Conservation (phyloP, 805 yeast species). For the Pichia membranifaciens region DNA sequence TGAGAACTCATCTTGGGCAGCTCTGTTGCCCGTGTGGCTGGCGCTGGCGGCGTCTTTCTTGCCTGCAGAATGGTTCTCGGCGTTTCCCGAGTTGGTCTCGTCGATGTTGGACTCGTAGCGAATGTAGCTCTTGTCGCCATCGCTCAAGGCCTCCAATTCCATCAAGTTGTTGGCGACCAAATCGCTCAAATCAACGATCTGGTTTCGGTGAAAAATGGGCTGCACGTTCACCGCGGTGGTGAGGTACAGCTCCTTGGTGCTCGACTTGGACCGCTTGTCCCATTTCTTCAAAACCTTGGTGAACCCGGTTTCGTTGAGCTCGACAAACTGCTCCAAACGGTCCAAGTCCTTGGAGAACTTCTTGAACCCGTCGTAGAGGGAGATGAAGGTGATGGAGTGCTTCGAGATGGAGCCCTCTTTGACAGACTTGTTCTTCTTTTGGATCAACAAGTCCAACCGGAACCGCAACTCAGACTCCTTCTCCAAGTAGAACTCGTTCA, state of each 20-base stretch:
- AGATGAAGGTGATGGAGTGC: slow-evolving; percentile 71
- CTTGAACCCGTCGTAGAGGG: slow-evolving; percentile 82
- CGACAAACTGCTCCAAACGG: slow-evolving; percentile 87
- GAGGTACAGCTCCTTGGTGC: slow-evolving; percentile 85
- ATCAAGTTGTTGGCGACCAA: slow-evolving; percentile 57
- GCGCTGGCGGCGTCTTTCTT: background rate
- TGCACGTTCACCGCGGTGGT: slow-evolving; percentile 93
- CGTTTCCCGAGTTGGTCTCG: background rate
- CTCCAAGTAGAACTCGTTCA: slow-evolving; percentile 83
- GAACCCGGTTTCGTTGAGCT: slow-evolving; percentile 92
- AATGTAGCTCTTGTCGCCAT: slow-evolving; percentile 28
- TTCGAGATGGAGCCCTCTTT: slow-evolving; percentile 45
- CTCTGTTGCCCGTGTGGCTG: too few relatives aligned
- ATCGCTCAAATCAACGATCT: slow-evolving; percentile 80
- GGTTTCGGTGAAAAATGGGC: slow-evolving; percentile 90
- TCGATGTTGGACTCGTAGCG: slow-evolving; percentile 21
- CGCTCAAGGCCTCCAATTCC: slow-evolving; percentile 70
- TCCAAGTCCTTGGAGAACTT: slow-evolving; percentile 85
- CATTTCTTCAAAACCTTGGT: slow-evolving; percentile 93
- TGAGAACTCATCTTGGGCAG: too few relatives aligned
- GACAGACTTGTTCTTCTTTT: slow-evolving; percentile 46
- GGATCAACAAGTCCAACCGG: slow-evolving; percentile 67
- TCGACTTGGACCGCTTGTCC: slow-evolving; percentile 95
- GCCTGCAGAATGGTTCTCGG: background rate
- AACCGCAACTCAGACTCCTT: slow-evolving; percentile 84